Base-by-base conservation (phyloP, 148 eudicot species). In the Fallopia convolvulus region DNA sequence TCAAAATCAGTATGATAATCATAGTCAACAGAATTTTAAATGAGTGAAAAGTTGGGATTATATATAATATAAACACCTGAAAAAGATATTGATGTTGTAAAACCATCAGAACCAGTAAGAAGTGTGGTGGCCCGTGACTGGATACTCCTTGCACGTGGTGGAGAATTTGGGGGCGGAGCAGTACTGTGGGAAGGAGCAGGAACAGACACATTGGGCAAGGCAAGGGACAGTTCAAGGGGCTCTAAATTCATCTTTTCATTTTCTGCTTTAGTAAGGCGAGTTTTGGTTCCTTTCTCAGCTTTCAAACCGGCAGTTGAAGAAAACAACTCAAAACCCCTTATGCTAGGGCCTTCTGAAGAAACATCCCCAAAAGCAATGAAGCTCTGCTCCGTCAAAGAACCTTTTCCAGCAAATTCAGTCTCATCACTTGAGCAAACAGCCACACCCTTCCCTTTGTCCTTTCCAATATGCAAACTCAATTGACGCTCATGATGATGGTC, bases 41-140 rank as follows among this genome's bases (percentile, higher is more conserved):
- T 89, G 40, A 90, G 80, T 20, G 97, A 95, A 80, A 97, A 95
- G 83, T 97, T 95, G 23, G 90, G 93, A 72, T 95, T 92, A 83
- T 90, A 97, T 52, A 86, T 85, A 48, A 89, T 85, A 79, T 92
- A 94, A 63, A 97, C 91, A 79, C 97, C 99, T n/a, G 99, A 92
- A 81, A 92, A 90, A 32, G 98, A 94, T 80, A 92, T 85, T 2
- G 99, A 94, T 55, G 89, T 78, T 8, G 95, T 90, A 77, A 90
- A 92, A 60, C 90, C 89, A 87, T 95, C 99, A 76, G 99, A 95
- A 74, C 90, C 88, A 42, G 99, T 86, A 21, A 84, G 82, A 75
- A 88, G 88, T 58, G 94, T 78, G 83, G 97, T 91, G 13, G 86
- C 89, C 79, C 89, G 82, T 52, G 97, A 95, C 74, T 95, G 99